phyloP scores from a whole-genome alignment of 2,329 filamentous ascomycete species.

The Neospermospora avenae region DNA sequence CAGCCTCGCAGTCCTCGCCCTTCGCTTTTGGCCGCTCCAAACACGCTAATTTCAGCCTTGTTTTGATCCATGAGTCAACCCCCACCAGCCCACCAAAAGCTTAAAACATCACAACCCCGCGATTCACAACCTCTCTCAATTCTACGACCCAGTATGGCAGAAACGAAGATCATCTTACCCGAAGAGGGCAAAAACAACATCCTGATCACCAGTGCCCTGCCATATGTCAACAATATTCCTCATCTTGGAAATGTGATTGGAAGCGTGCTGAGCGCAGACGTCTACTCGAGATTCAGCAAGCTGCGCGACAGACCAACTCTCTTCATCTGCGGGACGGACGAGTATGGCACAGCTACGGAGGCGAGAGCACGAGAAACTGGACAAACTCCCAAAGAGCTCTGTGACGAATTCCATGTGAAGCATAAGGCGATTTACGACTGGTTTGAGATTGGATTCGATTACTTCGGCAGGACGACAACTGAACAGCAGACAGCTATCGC shows the following conservation, averaged over 20 bases:
- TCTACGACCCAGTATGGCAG: constrained; percentile 26
- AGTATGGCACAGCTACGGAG: constrained; percentile 95
- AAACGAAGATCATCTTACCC: constrained; percentile 52
- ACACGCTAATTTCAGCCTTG: constrained; percentile 9
- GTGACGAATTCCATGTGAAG: constrained; percentile 87
- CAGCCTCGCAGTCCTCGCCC: background rate
- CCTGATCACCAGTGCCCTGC: constrained; percentile 86
- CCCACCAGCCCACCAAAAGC: constrained; percentile 4
- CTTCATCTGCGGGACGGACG: constrained; percentile 84
- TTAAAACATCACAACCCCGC: constrained; percentile 4
- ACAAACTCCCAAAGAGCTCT: constrained; percentile 77
- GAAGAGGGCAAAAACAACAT: constrained; percentile 77
- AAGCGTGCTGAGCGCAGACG: constrained; percentile 83
- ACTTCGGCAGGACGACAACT: constrained; percentile 91
- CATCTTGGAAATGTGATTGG: constrained; percentile 89
- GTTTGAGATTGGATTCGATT: constrained; percentile 94
- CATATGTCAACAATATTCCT: constrained; percentile 76
- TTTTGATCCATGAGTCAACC: constrained; percentile 16
- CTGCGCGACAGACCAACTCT: constrained; percentile 76
- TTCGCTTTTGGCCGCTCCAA: background rate
- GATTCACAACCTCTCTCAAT: constrained; percentile 9
- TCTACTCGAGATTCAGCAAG: constrained; percentile 79
- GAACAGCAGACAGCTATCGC: constrained; percentile 87
- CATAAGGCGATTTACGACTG: constrained; percentile 92
- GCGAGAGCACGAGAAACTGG: constrained; percentile 91